Evolutionary conservation across 169 alveolate species (phyloP).

Genomic region (Cystoisospora suis): DNA sequence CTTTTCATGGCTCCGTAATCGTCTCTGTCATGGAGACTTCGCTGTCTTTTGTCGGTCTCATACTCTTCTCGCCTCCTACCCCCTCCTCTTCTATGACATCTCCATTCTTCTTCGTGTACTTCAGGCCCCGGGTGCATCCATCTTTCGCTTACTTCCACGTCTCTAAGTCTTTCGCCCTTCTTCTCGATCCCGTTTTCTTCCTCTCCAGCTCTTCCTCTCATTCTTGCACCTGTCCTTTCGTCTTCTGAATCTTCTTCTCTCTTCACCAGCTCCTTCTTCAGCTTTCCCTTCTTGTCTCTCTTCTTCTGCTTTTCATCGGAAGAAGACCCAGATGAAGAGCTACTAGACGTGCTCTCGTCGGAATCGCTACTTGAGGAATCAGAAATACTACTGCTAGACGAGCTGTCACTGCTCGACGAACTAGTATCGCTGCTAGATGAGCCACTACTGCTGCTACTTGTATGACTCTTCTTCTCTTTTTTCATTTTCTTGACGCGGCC

Average conservation of each 20-base stretch:
- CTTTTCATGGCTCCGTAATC: too few relatives aligned
- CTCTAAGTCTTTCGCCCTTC: background rate
- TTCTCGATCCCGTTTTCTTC: background rate
- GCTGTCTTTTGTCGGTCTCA: background rate
- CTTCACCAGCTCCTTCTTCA: background rate
- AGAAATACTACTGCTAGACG: conserved; percentile 10
- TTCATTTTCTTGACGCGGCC: background rate
- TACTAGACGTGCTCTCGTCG: background rate
- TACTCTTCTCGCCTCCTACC: background rate
- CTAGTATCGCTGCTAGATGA: conserved; percentile 28
- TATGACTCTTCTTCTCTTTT: background rate
- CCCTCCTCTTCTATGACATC: background rate
- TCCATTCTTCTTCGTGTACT: background rate
- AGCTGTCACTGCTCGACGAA: background rate
- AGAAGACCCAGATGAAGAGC: background rate
- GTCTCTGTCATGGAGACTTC: too few relatives aligned
- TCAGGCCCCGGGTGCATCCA: background rate
- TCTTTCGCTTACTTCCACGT: background rate
- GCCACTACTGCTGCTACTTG: conserved; percentile 40
- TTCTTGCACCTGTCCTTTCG: background rate
- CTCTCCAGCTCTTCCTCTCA: background rate
- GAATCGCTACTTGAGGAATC: background rate
- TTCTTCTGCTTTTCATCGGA: background rate
- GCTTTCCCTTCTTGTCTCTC: background rate
- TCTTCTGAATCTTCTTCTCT: background rate